Evolutionary conservation across 768 basidiomycete genomes (phyloP).

Genomic region (Suillus placidus): DNA sequence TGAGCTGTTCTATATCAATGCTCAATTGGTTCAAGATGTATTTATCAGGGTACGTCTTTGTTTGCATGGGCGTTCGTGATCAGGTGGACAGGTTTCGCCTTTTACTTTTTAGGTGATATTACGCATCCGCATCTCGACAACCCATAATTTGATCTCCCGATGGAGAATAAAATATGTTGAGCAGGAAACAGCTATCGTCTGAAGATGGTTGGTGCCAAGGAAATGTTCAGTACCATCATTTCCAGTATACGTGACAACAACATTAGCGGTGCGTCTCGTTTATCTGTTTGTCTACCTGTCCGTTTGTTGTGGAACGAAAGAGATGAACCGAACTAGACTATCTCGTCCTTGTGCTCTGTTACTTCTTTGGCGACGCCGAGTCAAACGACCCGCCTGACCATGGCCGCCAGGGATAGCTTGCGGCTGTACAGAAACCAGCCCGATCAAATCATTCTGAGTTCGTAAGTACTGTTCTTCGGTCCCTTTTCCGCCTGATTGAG

Average conservation of each 20-base stretch:
- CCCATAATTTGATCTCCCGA: constrained; percentile 38
- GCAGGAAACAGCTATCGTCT: constrained; percentile 40
- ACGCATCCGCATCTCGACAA: constrained; percentile 24
- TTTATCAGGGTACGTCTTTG: background rate
- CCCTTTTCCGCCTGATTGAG: background rate
- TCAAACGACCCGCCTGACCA: constrained; percentile 33
- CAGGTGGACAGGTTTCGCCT: background rate
- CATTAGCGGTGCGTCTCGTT: constrained; percentile 54
- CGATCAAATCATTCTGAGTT: constrained; percentile 33
- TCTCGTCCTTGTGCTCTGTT: constrained; percentile 59
- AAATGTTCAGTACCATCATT: constrained; percentile 44
- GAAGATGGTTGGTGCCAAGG: constrained; percentile 49
- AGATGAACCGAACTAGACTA: constrained; percentile 44
- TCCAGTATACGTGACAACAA: constrained; percentile 54
- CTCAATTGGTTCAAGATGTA: background rate
- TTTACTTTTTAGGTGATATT: background rate
- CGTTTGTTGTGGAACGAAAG: background rate
- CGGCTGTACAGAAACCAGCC: constrained; percentile 23
- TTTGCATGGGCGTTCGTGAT: background rate
- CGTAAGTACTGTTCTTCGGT: constrained; percentile 12
- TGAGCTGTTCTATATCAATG: background rate
- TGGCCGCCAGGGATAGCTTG: constrained; percentile 44
- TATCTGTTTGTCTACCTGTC: background rate
- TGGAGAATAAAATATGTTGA: constrained; percentile 44
- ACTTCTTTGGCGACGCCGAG: constrained; percentile 48